phyloP scores from a whole-genome alignment of 352 stramenopile species.

The Elongisporangium undulatum region DNA sequence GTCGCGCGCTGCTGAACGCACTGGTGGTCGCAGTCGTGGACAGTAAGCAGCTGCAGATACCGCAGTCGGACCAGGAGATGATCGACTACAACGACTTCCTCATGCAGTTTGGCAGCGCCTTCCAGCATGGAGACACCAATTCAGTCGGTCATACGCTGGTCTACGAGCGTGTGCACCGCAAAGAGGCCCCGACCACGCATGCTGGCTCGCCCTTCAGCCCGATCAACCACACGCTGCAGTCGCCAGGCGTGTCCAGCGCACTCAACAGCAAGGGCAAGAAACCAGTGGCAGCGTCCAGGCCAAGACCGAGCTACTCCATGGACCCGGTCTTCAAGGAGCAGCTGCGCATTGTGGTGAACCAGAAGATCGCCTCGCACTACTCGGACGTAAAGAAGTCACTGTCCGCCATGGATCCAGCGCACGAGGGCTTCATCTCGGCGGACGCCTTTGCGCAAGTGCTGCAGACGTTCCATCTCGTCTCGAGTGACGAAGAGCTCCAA shows the following conservation, averaged over 20 bases:
- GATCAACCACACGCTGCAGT: slow-evolving; percentile 48
- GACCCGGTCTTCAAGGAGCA: slow-evolving; percentile 48
- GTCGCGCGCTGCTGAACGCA: slow-evolving; percentile 27
- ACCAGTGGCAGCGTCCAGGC: background rate
- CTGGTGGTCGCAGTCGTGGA: slow-evolving; percentile 24
- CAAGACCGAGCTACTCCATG: slow-evolving; percentile 1
- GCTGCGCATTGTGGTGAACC: slow-evolving; percentile 54
- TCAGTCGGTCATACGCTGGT: slow-evolving; percentile 60
- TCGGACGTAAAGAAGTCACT: slow-evolving; percentile 49
- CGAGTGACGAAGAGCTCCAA: slow-evolving; percentile 32
- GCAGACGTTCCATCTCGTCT: slow-evolving; percentile 36
- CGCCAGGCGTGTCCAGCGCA: slow-evolving; percentile 32
- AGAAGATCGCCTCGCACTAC: slow-evolving; percentile 39
- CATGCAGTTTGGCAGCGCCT: slow-evolving; percentile 49
- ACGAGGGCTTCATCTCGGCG: slow-evolving; percentile 37
- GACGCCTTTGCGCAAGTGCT: slow-evolving; percentile 48
- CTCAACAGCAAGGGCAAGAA: slow-evolving; percentile 19
- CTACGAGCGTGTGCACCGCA: slow-evolving; percentile 17
- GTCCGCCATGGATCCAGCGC: slow-evolving; percentile 30
- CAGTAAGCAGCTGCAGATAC: slow-evolving; percentile 6
- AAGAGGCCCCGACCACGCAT: background rate
- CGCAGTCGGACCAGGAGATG: slow-evolving; percentile 15
- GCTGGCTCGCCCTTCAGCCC: background rate
- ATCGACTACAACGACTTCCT: slow-evolving; percentile 72
- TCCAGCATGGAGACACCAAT: slow-evolving; percentile 64